Evolutionary conservation across 139 green algal species (phyloP), one percentile per base, ranked within the genome.

Genomic region (Deuterostichococcus epilithicus): DNA sequence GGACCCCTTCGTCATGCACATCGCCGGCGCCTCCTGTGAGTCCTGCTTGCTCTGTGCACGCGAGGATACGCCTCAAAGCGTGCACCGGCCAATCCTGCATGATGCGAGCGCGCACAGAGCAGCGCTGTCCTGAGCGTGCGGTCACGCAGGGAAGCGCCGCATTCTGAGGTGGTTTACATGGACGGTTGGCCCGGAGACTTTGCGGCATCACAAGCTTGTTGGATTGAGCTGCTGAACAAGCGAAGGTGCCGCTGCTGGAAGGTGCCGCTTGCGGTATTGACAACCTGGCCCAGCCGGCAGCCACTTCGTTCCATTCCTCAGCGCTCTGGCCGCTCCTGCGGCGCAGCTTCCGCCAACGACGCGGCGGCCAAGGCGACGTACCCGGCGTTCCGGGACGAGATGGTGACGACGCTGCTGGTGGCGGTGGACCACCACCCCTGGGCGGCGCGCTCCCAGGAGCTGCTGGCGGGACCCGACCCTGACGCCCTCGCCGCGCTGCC

Each of bases 311-410:
- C 70, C 39, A 30, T n/a, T 34, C 23, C 26, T 70, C 1, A 73
- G 68, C 33, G 2, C 30, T 47, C 68, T 34, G 20, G 65, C 34
- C 15, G 28, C 25, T 3, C 44, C 36, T 72, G 66, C 63, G 70
- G 32, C 33, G 72, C 66, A 44, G 70, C 73, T 10, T 60, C 5
- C 52, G 70, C 44, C 8, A 36, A 10, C 37, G 66, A 33, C 33
- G n/a, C 38, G 70, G 52, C 37, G 25, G 58, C 65, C 3, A 42
- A 36, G 6, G 0, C 52, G 35, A 79, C 73, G 59, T 80, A 82
- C 47, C 77, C 82, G 22, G 77, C 73, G 36, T 88, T 85, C 65
- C 73, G 84, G 1, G 85, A 90, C 35, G 85, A 90, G 82, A 68
- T 90, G 33, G 81, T 86, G 25, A 72, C 60, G 13, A 73, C 66